Evolutionary conservation across 1,139 yeast species (phyloP).

Genomic region (Magnusiomyces sp.): DNA sequence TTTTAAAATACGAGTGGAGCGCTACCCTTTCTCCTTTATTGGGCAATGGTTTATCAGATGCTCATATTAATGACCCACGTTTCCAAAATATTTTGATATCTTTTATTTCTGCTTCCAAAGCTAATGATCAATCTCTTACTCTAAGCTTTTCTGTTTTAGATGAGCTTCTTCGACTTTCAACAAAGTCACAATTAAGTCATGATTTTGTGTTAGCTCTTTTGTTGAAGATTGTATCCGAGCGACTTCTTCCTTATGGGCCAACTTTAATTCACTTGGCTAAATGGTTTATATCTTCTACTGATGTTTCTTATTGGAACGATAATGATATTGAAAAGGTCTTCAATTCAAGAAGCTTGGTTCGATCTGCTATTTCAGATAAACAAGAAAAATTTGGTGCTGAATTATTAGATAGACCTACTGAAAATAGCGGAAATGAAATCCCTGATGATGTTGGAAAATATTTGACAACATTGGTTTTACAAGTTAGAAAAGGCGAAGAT

Average conservation of each 20-base stretch:
- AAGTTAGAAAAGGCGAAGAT: conserved; percentile 10
- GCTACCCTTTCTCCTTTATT: conserved; percentile 4
- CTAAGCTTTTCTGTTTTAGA: conserved; percentile 12
- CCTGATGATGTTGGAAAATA: conserved; percentile 5
- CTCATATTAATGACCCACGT: conserved; percentile 6
- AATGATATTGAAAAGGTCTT: conserved; percentile 19
- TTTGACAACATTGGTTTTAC: conserved; percentile 7
- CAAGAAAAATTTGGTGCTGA: not conserved
- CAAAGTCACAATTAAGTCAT: conserved; percentile 5
- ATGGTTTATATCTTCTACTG: conserved; percentile 20
- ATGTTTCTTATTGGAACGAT: conserved; percentile 17
- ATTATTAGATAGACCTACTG: not conserved
- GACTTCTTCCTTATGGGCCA: conserved; percentile 20
- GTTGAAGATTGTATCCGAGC: conserved; percentile 20
- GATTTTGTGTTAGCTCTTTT: conserved; percentile 20
- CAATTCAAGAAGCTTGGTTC: not conserved
- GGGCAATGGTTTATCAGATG: not conserved
- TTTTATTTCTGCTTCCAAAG: conserved; percentile 23
- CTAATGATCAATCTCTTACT: conserved; percentile 7
- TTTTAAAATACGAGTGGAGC: conserved; percentile 23
- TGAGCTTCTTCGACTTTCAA: conserved; percentile 14
- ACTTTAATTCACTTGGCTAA: conserved; percentile 18
- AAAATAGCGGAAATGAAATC: not conserved
- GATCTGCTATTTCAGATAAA: not conserved
- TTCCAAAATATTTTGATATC: conserved; percentile 22